phyloP scores from a whole-genome alignment of 371 early-diverging fungal genomes.

The Funneliformis caledonium region DNA sequence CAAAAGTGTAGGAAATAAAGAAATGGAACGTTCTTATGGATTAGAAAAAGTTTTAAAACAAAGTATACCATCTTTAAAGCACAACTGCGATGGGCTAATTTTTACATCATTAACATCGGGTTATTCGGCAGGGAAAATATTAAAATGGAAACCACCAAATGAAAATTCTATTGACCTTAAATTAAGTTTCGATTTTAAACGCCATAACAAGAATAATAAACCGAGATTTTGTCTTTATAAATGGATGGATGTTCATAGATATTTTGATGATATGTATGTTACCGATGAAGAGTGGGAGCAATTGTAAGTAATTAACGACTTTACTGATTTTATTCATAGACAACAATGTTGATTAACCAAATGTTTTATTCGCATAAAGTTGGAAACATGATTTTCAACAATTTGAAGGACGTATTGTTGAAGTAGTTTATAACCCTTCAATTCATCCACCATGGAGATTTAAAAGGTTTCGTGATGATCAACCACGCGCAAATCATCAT shows the following conservation, averaged over 20 bases:
- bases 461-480: conserved; percentile 88
- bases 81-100: conserved; percentile 96
- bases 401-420: conserved; percentile 70
- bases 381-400: conserved; percentile 30
- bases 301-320: conserved; percentile 43
- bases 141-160: conserved; percentile 99
- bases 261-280: conserved; percentile 64
- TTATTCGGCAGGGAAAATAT: conserved; percentile 87
- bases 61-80: conserved; percentile 79
- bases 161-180: conserved; percentile 98
- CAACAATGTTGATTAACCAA: neutral
- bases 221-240: conserved; percentile 60
- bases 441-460: conserved; percentile 73
- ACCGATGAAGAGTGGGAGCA: conserved; percentile 63
- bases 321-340: conserved; percentile 36
- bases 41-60: conserved; percentile 64
- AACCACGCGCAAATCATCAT: conserved; percentile 79
- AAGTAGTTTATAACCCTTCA: conserved; percentile 67
- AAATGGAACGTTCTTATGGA: conserved; percentile 73
- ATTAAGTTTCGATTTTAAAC: conserved; percentile 49
- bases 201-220: conserved; percentile 46
- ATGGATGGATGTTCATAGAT: conserved; percentile 60
- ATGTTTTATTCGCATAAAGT: neutral
- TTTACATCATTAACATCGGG: conserved; percentile 91
- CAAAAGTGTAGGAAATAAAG: conserved; percentile 67